Percentiles rank a stretch among this genome's conserved stretches.
Evolutionary conservation across 73 alveolate genomes (phyloP).

Genomic region (Effrenium voratum): DNA sequence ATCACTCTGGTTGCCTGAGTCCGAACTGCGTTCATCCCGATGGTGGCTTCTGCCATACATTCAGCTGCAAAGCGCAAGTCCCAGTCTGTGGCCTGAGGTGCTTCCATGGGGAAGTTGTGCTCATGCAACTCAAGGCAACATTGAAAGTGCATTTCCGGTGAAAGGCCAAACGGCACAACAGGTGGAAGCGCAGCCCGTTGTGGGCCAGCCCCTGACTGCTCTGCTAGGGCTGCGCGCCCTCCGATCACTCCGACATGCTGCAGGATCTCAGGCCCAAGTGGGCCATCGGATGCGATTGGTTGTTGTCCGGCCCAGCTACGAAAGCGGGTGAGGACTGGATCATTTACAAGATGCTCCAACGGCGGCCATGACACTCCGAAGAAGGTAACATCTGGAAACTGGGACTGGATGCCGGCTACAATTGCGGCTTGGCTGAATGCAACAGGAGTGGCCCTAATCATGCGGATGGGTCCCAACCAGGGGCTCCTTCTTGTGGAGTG

Average conservation of each 20-base stretch:
- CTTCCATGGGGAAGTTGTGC: not conserved
- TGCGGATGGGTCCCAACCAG: not conserved
- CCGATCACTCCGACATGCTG: not conserved
- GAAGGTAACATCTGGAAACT: not conserved
- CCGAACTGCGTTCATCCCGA: not conserved
- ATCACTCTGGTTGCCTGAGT: not conserved
- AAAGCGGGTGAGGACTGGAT: not conserved
- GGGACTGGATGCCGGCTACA: not conserved
- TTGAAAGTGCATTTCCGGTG: not conserved
- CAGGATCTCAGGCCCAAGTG: constrained; percentile 12
- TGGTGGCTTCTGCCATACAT: not conserved
- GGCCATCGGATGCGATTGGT: not conserved
- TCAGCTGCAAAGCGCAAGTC: constrained; percentile 19
- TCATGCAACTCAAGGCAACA: not conserved
- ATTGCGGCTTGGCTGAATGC: not conserved
- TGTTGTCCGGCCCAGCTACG: not conserved
- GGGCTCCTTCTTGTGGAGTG: not conserved
- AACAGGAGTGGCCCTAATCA: not conserved
- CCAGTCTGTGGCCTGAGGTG: not conserved
- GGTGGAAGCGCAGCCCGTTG: not conserved
- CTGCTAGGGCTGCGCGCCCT: constrained; percentile 10
- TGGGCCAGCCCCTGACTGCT: constrained; percentile 22
- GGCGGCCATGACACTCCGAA: not conserved
- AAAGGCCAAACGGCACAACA: not conserved
- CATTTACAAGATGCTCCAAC: not conserved